Conservation (phyloP, 257 asterid genomes). For the Petunia axillaris region DNA sequence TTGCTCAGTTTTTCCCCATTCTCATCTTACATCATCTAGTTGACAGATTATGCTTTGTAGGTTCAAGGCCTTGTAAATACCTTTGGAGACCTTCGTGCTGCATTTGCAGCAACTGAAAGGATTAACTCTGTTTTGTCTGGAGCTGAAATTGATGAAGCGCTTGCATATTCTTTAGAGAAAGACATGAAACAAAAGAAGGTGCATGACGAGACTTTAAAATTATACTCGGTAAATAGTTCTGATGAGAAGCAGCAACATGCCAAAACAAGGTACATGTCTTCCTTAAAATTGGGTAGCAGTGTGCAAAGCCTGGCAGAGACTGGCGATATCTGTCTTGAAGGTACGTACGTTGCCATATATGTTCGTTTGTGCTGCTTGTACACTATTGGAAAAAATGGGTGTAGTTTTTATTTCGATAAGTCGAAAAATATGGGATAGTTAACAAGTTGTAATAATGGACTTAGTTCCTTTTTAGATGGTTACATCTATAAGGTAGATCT, state of each 20-base stretch:
- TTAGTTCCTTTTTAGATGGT: conserved; percentile 12
- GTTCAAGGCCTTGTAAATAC: conserved; percentile 99
- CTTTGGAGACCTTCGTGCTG: conserved; percentile 96
- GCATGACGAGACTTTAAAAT: conserved; percentile 56
- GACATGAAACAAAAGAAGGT: conserved; percentile 62
- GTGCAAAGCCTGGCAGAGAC: conserved; percentile 69
- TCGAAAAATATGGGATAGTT: background rate
- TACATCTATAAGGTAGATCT: background rate
- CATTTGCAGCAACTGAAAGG: conserved; percentile 91
- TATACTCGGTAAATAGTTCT: conserved; percentile 54
- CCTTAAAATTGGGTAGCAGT: conserved; percentile 64
- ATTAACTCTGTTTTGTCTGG: conserved; percentile 83
- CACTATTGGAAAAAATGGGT: conserved; percentile 5
- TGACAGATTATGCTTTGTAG: conserved; percentile 42
- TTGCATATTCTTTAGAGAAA: conserved; percentile 75
- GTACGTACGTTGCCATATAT: conserved; percentile 39
- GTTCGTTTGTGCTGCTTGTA: conserved; percentile 16
- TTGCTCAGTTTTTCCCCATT: background rate
- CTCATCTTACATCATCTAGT: conserved; percentile 24
- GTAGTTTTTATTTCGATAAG: background rate
- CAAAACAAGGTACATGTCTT: conserved; percentile 62
- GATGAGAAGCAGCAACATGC: conserved; percentile 39
- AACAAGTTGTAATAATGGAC: background rate
- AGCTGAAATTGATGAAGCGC: conserved; percentile 80
- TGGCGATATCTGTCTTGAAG: conserved; percentile 89